A percentile compares a stretch with the other conserved stretches of the same genome.
Evolutionary conservation across 805 yeast genomes (phyloP).

Genomic region (Metschnikowia vanudenii): DNA sequence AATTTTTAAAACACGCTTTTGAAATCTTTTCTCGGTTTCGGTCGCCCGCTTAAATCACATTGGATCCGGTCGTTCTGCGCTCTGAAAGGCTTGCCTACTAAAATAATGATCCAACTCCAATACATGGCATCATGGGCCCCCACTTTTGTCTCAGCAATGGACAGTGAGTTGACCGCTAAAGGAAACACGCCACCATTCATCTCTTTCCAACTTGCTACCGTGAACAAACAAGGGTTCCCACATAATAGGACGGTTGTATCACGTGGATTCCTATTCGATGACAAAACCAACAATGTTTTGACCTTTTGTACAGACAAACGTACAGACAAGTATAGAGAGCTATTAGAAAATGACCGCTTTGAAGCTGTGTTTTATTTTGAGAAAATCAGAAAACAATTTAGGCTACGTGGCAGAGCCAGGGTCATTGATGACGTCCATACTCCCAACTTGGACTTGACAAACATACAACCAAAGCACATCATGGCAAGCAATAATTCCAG

Average conservation of each 20-base stretch:
- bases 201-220: slow-evolving; percentile 67
- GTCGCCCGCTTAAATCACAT: neutral
- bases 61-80: neutral
- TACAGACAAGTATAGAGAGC: slow-evolving; percentile 59
- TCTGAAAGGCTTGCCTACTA: neutral
- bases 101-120: slow-evolving; percentile 29
- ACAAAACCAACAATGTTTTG: slow-evolving; percentile 62
- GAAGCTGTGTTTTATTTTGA: slow-evolving; percentile 79
- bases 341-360: slow-evolving; percentile 50
- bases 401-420: slow-evolving; percentile 67
- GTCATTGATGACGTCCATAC: slow-evolving; percentile 31
- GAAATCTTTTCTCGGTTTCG: neutral
- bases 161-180: slow-evolving; percentile 37
- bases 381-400: slow-evolving; percentile 60
- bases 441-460: slow-evolving; percentile 34
- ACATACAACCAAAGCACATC: slow-evolving; percentile 28
- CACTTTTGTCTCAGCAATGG: slow-evolving; percentile 51
- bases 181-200: slow-evolving; percentile 46
- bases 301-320: slow-evolving; percentile 72
- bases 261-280: slow-evolving; percentile 74
- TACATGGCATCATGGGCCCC: slow-evolving; percentile 77
- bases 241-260: slow-evolving; percentile 66
- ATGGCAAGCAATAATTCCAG: slow-evolving; percentile 22
- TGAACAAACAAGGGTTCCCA: slow-evolving; percentile 55
- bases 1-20: neutral